Evolutionary conservation across 352 stramenopile genomes (phyloP), one percentile per base, ranked within the genome.

Genomic region (Thraustochytrium striatum): DNA sequence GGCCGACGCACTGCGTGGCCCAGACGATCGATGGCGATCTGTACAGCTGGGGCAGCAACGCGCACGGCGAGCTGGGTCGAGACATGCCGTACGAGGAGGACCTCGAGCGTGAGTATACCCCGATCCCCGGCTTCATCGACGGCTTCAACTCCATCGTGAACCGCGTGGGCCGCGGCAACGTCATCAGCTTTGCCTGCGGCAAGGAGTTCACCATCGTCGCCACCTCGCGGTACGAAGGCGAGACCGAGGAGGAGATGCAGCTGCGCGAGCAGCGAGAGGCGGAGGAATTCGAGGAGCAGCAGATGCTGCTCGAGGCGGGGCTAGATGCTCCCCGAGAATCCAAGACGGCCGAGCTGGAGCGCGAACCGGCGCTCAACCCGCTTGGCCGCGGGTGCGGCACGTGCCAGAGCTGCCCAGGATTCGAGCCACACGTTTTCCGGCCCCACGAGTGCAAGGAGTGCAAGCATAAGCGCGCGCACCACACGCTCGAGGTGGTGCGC

Each of bases 1-100:
- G 89, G 7, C 82, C 84, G 19, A 86, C 81, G 52, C 88, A 93
- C 73, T 88, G 84, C 0, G 72, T 92, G 9, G 86, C 86, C 1
- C 75, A 91, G 3, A 82, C 87, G 32, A 87, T 90, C 68, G 87
- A 91, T 33, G 86, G 87, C 11, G 62, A 80, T 32, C 41, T 80
- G 2, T 80, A 72, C 43, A 79, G 57, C 13, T 80, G 70, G 70
- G 70, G 70, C 7, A 80, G 58, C 57, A 70, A 70, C 36, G 32
- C 38, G 16, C 57, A 80, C 28, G 70, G 70, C 36, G 58, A 80
- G 58, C 70, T 80, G 19, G 70, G 32, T 8, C 32, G 65, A 3
- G 65, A 75, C n/a, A 30, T 75, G 9, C 43, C 65, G 52, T 75
- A 75, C 16, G 44, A 75, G 25, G 65, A 75, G 39, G 65, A 75